Evolutionary conservation across 2,329 filamentous ascomycete genomes (phyloP), one percentile per base, ranked within the genome.

Genomic region (Ilyonectria destructans): DNA sequence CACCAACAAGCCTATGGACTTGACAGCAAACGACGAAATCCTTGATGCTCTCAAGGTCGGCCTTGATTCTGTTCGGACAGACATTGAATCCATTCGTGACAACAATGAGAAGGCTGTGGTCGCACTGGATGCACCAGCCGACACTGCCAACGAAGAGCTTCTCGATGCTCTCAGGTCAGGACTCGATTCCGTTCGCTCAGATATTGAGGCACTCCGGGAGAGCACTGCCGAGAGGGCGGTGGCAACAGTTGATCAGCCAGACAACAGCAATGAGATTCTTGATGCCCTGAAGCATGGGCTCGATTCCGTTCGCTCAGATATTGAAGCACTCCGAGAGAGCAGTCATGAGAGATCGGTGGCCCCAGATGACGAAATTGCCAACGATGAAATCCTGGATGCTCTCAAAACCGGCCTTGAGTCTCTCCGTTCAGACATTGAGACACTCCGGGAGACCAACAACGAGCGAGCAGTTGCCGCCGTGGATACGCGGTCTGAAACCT

Each of bases 11-110:
- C 93, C 95, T 6, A 85, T 90, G 0, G 95, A 97, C 74, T 87
- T 96, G 80, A 95, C 92, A 1, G 91, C 94, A 65, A 96, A 93
- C 67, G 93, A 97, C 71, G 95, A 98, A 80, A 95, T 98, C 59
- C 86, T 98, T 1, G 93, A 97, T 67, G 94, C 93, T 0, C 86
- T 98, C 63, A 97, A 93, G 78, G 88, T 91, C n/a, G 95, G 95
- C 0, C 85, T 98, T 9, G 90, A 92, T 49, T 88, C 87, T 45
- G 87, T 98, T 17, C 91, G 91, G 60, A 87, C 89, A 2, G 95
- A 98, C 56, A 93, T 98, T 71, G 92, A 95, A 64, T 86, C 87
- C 21, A 85, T 98, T 45, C 92, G 93, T n/a, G 89, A 92, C 26
- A 82, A 77, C 65, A 82, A 82, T 51, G 74, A 75, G 13, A 83